Percentiles rank a stretch among this genome's conserved stretches.
phyloP scores from a whole-genome alignment of 2,329 filamentous ascomycete genomes.

The Apiospora pterosperma region DNA sequence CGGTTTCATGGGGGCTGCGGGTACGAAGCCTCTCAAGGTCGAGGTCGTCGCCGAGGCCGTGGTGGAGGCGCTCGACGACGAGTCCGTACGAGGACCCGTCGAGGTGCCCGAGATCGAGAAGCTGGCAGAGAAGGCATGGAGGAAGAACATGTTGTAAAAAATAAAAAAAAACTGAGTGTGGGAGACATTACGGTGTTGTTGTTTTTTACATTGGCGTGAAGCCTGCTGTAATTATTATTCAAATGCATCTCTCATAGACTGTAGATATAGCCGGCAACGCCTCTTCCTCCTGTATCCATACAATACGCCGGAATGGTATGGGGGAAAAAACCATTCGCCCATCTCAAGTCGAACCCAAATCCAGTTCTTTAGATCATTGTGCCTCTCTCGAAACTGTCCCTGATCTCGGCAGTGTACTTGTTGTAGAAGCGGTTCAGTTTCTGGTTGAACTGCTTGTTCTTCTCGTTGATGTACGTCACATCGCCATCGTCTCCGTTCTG shows the following conservation, averaged over 20 bases:
- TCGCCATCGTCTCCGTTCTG: slow-evolving; percentile 82
- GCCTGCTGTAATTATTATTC: not conserved
- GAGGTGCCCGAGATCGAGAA: slow-evolving; percentile 78
- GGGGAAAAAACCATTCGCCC: not conserved
- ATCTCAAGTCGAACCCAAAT: not conserved
- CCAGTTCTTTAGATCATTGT: slow-evolving; percentile 78
- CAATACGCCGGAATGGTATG: not conserved
- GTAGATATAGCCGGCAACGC: not conserved
- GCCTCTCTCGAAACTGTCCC: slow-evolving; percentile 95
- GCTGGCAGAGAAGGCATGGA: slow-evolving; percentile 79
- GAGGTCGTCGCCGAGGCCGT: slow-evolving; percentile 86
- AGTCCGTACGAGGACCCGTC: slow-evolving; percentile 68
- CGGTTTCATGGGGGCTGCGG: slow-evolving; percentile 76
- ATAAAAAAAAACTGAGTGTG: not conserved
- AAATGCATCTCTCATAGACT: not conserved
- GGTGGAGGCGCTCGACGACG: slow-evolving; percentile 79
- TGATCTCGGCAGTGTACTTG: slow-evolving; percentile 95
- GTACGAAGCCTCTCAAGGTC: slow-evolving; percentile 81
- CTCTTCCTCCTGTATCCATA: not conserved
- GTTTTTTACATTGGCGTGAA: not conserved
- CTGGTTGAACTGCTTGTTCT: slow-evolving; percentile 99
- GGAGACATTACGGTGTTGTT: not conserved
- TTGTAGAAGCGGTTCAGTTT: slow-evolving; percentile 96
- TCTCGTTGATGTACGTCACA: slow-evolving; percentile 98
- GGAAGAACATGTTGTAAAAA: slow-evolving; percentile 78